Conservation (phyloP, 75 land plant genomes). For the Sequoiadendron giganteum region DNA sequence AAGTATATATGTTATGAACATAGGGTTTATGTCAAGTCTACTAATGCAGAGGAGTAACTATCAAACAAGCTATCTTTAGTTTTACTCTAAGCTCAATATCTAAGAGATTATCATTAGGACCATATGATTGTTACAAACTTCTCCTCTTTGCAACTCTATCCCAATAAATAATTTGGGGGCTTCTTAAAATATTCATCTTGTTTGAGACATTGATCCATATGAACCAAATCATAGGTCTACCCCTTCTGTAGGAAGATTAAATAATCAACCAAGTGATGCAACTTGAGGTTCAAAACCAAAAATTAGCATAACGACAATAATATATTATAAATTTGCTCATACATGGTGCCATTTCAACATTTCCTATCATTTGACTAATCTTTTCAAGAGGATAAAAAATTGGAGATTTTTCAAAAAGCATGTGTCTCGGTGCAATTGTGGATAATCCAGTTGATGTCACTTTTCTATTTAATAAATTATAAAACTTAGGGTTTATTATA, state of each 20-base stretch:
- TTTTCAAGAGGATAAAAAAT: conserved; percentile 51
- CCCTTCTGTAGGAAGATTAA: no score
- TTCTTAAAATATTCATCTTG: conserved; percentile 40
- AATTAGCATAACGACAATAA: no score
- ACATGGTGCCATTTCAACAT: no score
- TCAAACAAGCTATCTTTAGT: conserved; percentile 30
- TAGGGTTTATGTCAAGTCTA: not conserved
- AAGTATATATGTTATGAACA: not conserved
- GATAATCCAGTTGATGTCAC: conserved; percentile 10
- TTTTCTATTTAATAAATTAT: conserved; percentile 39
- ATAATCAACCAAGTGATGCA: no score
- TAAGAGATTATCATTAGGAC: conserved; percentile 36
- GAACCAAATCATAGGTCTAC: no score
- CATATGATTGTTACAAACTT: conserved; percentile 28
- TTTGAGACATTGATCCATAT: conserved; percentile 15
- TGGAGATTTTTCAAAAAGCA: conserved; percentile 50
- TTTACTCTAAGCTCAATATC: conserved; percentile 41
- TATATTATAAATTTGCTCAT: no score
- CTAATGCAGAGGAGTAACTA: not conserved
- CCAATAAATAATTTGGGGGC: conserved; percentile 38
- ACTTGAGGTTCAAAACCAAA: no score
- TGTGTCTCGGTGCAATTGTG: conserved; percentile 47
- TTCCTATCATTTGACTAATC: no score
- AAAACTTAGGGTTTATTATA: conserved; percentile 49
- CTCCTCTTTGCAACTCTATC: conserved; percentile 50